Conservation (phyloP, 306 rosid genomes). For the Sesbania bispinosa region DNA sequence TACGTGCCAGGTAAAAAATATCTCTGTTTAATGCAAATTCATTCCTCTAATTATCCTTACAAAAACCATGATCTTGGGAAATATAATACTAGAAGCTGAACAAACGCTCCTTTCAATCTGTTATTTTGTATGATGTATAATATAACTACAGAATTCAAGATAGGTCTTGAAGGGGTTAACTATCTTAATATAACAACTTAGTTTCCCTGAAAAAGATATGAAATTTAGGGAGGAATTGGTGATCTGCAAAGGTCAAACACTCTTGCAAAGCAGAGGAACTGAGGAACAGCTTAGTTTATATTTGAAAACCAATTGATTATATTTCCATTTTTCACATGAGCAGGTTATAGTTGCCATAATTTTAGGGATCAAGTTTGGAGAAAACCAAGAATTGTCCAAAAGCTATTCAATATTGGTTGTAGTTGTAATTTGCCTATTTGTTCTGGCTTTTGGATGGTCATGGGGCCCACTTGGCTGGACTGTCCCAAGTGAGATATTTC, state of each 20-base stretch:
- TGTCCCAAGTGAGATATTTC: conserved; percentile 48
- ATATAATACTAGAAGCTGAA: background rate
- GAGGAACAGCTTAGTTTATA: background rate
- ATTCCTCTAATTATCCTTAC: background rate
- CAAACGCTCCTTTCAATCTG: background rate
- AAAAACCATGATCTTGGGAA: background rate
- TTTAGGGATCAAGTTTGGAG: conserved; percentile 67
- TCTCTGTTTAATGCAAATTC: background rate
- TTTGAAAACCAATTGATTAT: background rate
- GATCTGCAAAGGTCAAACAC: background rate
- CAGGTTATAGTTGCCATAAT: conserved; percentile 72
- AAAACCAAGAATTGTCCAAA: conserved; percentile 49
- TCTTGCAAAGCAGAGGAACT: background rate
- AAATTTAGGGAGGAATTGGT: background rate
- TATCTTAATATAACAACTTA: background rate
- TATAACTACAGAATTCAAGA: background rate
- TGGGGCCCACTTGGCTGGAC: conserved; percentile 56
- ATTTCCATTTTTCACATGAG: conserved; percentile 8
- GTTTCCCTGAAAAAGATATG: background rate
- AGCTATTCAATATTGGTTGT: conserved; percentile 62
- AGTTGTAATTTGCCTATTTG: conserved; percentile 70
- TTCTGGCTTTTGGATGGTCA: conserved; percentile 62
- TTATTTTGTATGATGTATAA: too few relatives aligned
- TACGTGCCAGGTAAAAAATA: conserved; percentile 61
- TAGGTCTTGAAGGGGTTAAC: background rate